Evolutionary conservation across 108 stramenopile genomes (phyloP), one percentile per base, ranked within the genome.

Genomic region (Nannochloropsis salina): DNA sequence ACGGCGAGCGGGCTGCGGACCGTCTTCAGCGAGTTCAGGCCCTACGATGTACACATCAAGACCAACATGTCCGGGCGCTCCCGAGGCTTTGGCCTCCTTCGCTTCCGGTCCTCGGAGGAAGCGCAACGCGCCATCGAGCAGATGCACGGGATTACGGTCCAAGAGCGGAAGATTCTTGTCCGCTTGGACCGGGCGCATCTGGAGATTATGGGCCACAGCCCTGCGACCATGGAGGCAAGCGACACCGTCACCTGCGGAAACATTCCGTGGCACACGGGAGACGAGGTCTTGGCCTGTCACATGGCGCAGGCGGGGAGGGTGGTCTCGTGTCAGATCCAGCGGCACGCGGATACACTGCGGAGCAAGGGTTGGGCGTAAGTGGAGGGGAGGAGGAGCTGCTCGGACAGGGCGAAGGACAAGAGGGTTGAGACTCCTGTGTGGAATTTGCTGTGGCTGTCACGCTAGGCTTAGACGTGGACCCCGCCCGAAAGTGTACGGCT

Each of bases 291-390:
- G 10, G 41, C 86, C 18, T 44, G 41, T 6, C 90, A 90, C 83
- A 88, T 90, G 89, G 47, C 51, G 43, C 85, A 83, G n/a, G 45
- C 83, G 9, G 90, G 90, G 22, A 85, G 85, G 20, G 85, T 90
- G 18, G 81, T 90, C 18, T 86, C 85, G 12, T 86, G 89, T 9
- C 85, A 90, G 84, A 89, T 90, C 41, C 90, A 90, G 80, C 85
- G 89, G 80, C 89, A 90, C 88, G 90, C 87, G 15, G 90, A 90
- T 86, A 90, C 90, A 18, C 84, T 87, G 44, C 84, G 90, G 42
- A 90, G 89, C 80, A 89, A 89, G 82, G 90, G 90, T 15, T 90
- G 90, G 90, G 90, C 89, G 90, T 90, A 81, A 88, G 90, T 74
- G 61, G 61, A 74, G n/a, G n/a, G 61, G 61, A n/a, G 61, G 61